Conservation (phyloP, 2,329 filamentous ascomycete species). For the Pestalotiopsis sp. region DNA sequence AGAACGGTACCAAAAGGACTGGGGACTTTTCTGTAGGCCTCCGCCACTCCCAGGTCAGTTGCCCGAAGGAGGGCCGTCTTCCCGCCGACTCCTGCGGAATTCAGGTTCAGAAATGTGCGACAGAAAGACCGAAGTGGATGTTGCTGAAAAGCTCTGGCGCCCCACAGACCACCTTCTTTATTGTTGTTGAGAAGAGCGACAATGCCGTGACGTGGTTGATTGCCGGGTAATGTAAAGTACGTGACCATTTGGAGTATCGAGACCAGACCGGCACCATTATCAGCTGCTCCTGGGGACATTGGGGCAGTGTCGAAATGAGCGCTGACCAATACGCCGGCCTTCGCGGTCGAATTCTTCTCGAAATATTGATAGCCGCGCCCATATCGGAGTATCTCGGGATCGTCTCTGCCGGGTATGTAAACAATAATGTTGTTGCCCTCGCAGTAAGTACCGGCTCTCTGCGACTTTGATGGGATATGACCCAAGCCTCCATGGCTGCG, state of each 20-base stretch:
- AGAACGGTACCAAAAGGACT: slow-evolving; percentile 83
- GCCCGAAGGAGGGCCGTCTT: slow-evolving; percentile 82
- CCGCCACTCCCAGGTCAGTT: slow-evolving; percentile 81
- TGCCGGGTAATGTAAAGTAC: slow-evolving; percentile 74
- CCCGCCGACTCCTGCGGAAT: slow-evolving; percentile 87
- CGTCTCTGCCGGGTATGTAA: slow-evolving; percentile 79
- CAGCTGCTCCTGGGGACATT: slow-evolving; percentile 86
- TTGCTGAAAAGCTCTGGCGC: slow-evolving; percentile 78
- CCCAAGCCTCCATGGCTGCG: slow-evolving; percentile 18
- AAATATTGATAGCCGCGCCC: slow-evolving; percentile 31
- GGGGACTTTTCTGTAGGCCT: slow-evolving; percentile 68
- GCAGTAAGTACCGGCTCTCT: slow-evolving; percentile 68
- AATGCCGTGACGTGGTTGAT: slow-evolving; percentile 75
- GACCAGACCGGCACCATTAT: slow-evolving; percentile 87
- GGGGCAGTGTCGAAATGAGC: slow-evolving; percentile 63
- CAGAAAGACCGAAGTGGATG: slow-evolving; percentile 77
- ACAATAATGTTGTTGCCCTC: slow-evolving; percentile 89
- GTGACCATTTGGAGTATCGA: slow-evolving; percentile 80
- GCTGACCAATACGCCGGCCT: slow-evolving; percentile 10
- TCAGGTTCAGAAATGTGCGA: slow-evolving; percentile 86
- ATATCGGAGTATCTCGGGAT: slow-evolving; percentile 75
- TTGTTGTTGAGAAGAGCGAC: slow-evolving; percentile 88
- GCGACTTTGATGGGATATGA: slow-evolving; percentile 15
- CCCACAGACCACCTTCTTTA: slow-evolving; percentile 87
- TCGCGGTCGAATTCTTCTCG: not conserved